These are phyloP conservation scores for Aspergillus novofumigatus DNA, from an alignment of 2,329 filamentous ascomycete genomes.

Conservation along the genomic window DNA sequence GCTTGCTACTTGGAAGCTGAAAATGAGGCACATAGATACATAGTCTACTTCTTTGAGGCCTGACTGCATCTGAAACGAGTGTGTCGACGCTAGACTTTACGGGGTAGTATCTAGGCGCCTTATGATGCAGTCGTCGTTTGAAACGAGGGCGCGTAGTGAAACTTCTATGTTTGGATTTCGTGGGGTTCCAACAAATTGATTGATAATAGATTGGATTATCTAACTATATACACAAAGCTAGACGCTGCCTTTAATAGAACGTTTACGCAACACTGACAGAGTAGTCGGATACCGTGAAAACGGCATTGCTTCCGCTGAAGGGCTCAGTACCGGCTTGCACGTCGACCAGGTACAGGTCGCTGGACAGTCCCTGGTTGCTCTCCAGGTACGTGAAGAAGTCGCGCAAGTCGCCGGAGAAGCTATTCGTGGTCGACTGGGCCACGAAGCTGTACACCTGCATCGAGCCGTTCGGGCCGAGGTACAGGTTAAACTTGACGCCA, in stretches of 20 bases:
- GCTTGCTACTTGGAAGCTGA: not conserved
- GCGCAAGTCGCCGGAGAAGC: conserved; percentile 55
- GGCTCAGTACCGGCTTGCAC: conserved; percentile 41
- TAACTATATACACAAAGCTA: not conserved
- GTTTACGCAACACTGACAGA: conserved; percentile 25
- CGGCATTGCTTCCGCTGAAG: conserved; percentile 28
- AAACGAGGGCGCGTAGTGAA: not conserved
- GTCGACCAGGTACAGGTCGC: conserved; percentile 51
- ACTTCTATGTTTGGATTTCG: not conserved
- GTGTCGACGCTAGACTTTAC: not conserved
- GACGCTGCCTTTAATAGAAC: not conserved
- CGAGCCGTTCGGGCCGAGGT: conserved; percentile 55
- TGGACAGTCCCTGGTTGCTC: conserved; percentile 29
- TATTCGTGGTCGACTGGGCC: conserved; percentile 43
- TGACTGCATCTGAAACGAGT: not conserved
- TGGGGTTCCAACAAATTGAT: not conserved
- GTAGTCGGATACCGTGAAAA: conserved; percentile 27
- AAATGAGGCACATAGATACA: not conserved
- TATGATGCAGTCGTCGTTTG: not conserved
- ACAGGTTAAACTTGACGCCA: conserved; percentile 56
- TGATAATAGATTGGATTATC: not conserved
- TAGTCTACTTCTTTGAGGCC: not conserved
- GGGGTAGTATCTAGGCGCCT: not conserved
- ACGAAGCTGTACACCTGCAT: conserved; percentile 60
- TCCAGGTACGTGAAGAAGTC: conserved; percentile 56